These are phyloP conservation scores for Rhamnella rubrinervis DNA, from an alignment of 331 rosid genomes.

Conservation along the genomic window DNA sequence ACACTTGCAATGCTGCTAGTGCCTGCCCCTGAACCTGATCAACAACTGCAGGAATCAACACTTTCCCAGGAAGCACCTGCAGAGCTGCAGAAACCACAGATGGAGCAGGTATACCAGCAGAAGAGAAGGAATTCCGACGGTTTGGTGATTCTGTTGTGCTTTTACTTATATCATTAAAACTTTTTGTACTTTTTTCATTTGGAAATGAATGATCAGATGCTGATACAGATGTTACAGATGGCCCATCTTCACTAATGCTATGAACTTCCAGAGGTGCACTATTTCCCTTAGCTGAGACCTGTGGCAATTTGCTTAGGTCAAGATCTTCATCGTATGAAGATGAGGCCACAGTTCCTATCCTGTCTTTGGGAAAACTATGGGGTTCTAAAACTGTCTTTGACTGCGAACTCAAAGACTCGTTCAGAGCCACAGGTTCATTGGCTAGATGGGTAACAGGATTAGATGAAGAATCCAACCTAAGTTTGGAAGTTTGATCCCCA, in stretches of 20 bases:
- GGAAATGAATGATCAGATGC: conserved; percentile 32
- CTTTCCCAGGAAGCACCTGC: conserved; percentile 80
- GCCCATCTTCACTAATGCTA: conserved; percentile 33
- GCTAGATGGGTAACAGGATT: conserved; percentile 23
- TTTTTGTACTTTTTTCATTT: conserved; percentile 36
- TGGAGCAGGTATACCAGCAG: conserved; percentile 97
- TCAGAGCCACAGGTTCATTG: conserved; percentile 32
- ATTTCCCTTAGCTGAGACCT: conserved; percentile 42
- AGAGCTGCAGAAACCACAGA: conserved; percentile 74
- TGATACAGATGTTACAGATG: conserved; percentile 29
- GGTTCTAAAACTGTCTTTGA: conserved; percentile 40
- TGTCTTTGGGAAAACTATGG: conserved; percentile 30
- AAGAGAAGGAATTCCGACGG: conserved; percentile 65
- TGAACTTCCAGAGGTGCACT: conserved; percentile 44
- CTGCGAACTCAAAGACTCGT: conserved; percentile 33
- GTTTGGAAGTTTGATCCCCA: conserved; percentile 31
- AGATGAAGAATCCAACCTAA: conserved; percentile 32
- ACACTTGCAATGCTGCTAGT: conserved; percentile 81
- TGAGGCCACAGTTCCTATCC: conserved; percentile 32
- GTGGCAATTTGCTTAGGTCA: conserved; percentile 38
- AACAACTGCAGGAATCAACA: conserved; percentile 86
- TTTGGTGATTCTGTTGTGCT: conserved; percentile 49
- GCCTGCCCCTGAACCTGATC: conserved; percentile 99
- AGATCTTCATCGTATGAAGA: conserved; percentile 41
- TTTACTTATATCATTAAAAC: conserved; percentile 34